These are phyloP conservation scores for Cyclotella distinguenda DNA, from an alignment of 108 stramenopile genomes.

Conservation along the genomic window DNA sequence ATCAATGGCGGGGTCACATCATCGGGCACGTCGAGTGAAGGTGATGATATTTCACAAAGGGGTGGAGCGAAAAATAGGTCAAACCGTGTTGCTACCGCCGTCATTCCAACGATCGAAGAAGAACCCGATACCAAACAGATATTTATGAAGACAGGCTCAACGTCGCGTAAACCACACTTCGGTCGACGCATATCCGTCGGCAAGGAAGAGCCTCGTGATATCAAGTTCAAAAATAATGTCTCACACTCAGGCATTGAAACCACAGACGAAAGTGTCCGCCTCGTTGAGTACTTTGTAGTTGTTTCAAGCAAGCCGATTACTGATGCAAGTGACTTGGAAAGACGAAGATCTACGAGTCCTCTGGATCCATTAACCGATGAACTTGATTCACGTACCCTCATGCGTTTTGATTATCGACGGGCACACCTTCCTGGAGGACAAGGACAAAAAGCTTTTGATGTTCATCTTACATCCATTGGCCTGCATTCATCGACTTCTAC, in stretches of 20 bases:
- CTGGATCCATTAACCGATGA: slow-evolving; percentile 8
- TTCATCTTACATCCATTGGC: slow-evolving; percentile 12
- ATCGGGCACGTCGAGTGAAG: not conserved
- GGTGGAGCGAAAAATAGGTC: not conserved
- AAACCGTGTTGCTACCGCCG: not conserved
- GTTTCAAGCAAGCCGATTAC: slow-evolving; percentile 38
- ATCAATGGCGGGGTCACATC: not conserved
- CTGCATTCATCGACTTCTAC: slow-evolving; percentile 1
- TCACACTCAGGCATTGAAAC: not conserved
- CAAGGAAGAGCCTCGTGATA: not conserved
- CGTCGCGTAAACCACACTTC: not conserved
- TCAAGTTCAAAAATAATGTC: not conserved
- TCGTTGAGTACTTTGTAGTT: slow-evolving; percentile 88
- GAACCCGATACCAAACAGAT: slow-evolving; percentile 3
- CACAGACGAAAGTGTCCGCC: slow-evolving; percentile 37
- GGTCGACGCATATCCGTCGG: not conserved
- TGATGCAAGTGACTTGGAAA: not conserved
- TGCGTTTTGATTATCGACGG: slow-evolving; percentile 2
- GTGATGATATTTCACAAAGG: not conserved
- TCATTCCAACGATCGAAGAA: slow-evolving; percentile 13
- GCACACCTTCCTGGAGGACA: not conserved
- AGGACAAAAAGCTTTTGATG: slow-evolving; percentile 1
- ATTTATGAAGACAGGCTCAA: not conserved
- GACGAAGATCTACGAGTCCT: not conserved
- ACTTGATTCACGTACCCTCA: slow-evolving; percentile 11